These are phyloP conservation scores for Leucogyrophana mollusca DNA, from an alignment of 768 basidiomycete species.

Conservation along the genomic window DNA sequence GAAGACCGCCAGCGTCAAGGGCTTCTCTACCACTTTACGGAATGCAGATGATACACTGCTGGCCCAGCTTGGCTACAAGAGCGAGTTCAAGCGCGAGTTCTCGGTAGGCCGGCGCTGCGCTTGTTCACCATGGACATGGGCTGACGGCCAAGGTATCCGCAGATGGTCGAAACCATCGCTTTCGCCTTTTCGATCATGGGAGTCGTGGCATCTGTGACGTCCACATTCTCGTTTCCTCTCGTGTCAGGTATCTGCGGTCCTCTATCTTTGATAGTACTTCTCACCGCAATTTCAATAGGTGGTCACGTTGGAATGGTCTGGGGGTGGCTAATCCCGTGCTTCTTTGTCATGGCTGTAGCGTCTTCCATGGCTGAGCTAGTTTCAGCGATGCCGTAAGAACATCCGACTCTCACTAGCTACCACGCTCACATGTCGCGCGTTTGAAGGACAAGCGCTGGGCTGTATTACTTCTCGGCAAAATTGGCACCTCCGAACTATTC, in stretches of 20 bases:
- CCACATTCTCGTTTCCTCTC: slow-evolving; percentile 64
- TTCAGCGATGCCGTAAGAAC: slow-evolving; percentile 72
- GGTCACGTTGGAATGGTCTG: slow-evolving; percentile 79
- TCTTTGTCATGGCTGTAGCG: slow-evolving; percentile 68
- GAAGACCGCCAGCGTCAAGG: slow-evolving; percentile 9
- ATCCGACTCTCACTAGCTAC: neutral
- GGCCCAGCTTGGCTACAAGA: slow-evolving; percentile 67
- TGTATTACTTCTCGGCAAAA: slow-evolving; percentile 79
- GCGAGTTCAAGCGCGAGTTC: slow-evolving; percentile 74
- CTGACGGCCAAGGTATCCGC: too few species aligned
- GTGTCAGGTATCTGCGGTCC: slow-evolving; percentile 48
- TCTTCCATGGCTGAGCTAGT: slow-evolving; percentile 72
- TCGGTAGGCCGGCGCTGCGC: slow-evolving; percentile 53
- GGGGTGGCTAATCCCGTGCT: slow-evolving; percentile 71
- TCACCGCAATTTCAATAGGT: slow-evolving; percentile 34
- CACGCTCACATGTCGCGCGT: neutral
- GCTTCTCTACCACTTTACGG: slow-evolving; percentile 17
- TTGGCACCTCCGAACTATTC: slow-evolving; percentile 62
- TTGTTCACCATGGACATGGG: too few species aligned
- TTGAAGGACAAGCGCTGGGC: slow-evolving; percentile 68
- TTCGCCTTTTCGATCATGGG: slow-evolving; percentile 76
- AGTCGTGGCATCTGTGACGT: slow-evolving; percentile 65
- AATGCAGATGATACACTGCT: slow-evolving; percentile 57
- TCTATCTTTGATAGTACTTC: neutral
- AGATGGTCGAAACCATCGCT: slow-evolving; percentile 62